A percentile compares a stretch with the other conserved stretches of the same genome.
These are phyloP conservation scores for Pseudognaphalium luteoalbum DNA, from an alignment of 129 eudicot species.

Conservation along the genomic window DNA sequence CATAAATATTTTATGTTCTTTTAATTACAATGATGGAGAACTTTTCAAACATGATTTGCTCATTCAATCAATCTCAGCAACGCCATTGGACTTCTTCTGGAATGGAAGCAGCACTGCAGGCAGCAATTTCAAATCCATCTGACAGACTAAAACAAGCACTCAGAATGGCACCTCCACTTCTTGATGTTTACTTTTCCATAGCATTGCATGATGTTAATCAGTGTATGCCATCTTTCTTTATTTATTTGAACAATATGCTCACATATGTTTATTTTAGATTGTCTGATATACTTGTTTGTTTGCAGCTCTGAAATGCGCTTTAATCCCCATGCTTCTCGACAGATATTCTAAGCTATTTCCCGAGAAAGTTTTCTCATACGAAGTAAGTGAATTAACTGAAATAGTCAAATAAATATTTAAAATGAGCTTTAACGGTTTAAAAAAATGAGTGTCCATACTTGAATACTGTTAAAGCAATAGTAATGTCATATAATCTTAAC, in stretches of 20 bases:
- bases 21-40: constrained; percentile 3
- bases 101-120: constrained; percentile 79
- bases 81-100: constrained; percentile 97
- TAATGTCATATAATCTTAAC: too few species aligned
- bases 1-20: neutral
- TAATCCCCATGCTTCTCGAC: constrained; percentile 77
- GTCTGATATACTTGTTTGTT: constrained; percentile 30
- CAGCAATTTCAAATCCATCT: constrained; percentile 57
- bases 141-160: constrained; percentile 80
- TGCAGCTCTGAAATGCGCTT: constrained; percentile 91
- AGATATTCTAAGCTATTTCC: constrained; percentile 83
- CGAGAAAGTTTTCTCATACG: constrained; percentile 68
- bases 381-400: constrained; percentile 46
- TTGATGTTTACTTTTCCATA: constrained; percentile 79
- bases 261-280: neutral
- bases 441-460: too few species aligned
- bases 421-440: neutral
- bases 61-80: constrained; percentile 53
- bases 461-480: too few species aligned
- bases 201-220: constrained; percentile 75
- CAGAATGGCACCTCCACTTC: constrained; percentile 73
- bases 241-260: constrained; percentile 13
- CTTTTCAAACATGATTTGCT: neutral
- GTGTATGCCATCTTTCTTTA: constrained; percentile 47
- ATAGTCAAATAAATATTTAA: constrained; percentile 4